Conservation (phyloP, 176 grass and related monocot species). For the Chrysopogon serrulatus region DNA sequence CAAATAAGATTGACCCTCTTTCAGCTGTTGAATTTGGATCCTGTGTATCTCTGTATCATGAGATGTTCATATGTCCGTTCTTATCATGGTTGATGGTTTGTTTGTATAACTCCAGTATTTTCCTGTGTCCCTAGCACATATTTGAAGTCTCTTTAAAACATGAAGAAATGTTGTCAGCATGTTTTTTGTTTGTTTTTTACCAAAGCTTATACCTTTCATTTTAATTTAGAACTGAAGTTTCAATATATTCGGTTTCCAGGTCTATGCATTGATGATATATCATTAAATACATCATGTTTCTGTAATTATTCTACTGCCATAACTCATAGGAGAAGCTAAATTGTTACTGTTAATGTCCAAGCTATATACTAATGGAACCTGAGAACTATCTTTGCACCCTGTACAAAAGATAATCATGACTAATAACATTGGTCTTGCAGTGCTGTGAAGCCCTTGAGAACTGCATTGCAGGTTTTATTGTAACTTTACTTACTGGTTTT, state of each 20-base stretch:
- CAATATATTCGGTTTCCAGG: neutral
- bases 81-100: neutral
- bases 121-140: neutral
- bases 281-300: neutral
- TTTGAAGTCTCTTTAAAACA: neutral
- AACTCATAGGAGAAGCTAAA: neutral
- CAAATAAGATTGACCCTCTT: neutral
- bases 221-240: neutral
- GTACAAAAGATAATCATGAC: neutral
- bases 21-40: neutral
- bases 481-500: slow-evolving; percentile 7
- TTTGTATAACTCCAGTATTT: neutral
- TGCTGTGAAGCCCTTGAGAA: neutral
- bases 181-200: neutral
- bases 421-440: neutral
- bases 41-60: neutral
- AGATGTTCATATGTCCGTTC: neutral
- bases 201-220: neutral
- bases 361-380: neutral
- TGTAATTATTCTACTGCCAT: neutral
- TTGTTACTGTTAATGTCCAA: neutral
- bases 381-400: neutral
- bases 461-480: neutral
- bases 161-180: neutral
- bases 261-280: neutral